Base-by-base conservation (phyloP, 108 stramenopile species). In the Discostella stelligeroides region DNA sequence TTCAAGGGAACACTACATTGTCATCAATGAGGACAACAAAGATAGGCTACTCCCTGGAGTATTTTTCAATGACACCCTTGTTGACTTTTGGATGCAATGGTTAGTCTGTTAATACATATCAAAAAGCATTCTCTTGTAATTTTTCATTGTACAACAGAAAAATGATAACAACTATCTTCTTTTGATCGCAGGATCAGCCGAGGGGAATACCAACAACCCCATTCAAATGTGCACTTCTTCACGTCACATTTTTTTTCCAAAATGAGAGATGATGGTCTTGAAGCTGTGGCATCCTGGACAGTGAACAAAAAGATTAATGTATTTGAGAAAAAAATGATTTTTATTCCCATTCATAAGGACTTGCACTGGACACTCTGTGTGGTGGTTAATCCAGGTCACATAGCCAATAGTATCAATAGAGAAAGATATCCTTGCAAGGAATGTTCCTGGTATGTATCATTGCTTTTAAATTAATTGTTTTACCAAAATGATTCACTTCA, bases 321-420 rank as follows among this genome's bases (percentile, higher is more conserved):
- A 12, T 98, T 98, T 68, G 39, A 79, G 15, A 95, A 97, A 76
- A 86, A 87, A 54, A 73, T 97, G 9, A 84, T 98, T 21, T 89
- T 98, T 62, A 80, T 99, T n/a, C 98, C 98, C 0, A 85, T 99
- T 51, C 96, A 95, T 79, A 89, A 92, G 69, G 57, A 74, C 53
- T 65, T 97, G 34, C 98, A 99, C 77, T 99, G 98, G 98, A 94
- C 94, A 23, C 83, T 99, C 7, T 95, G 92, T 59, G 94, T 95
- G 37, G 84, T 97, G 46, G 88, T 91, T 50, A 96, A 97, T 75
- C 97, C 96, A 21, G 93, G 94, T 10, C 41, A 45, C 1, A 84
- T 96, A 43, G 42, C 50, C 12, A 70, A 69, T 46, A 34, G 38
- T 20, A 54, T 15, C 18, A 60, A 61, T 27, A 15, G 61, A 24